Conservation (phyloP, 768 basidiomycete genomes). For the Lactifluus hygrophoroides region DNA sequence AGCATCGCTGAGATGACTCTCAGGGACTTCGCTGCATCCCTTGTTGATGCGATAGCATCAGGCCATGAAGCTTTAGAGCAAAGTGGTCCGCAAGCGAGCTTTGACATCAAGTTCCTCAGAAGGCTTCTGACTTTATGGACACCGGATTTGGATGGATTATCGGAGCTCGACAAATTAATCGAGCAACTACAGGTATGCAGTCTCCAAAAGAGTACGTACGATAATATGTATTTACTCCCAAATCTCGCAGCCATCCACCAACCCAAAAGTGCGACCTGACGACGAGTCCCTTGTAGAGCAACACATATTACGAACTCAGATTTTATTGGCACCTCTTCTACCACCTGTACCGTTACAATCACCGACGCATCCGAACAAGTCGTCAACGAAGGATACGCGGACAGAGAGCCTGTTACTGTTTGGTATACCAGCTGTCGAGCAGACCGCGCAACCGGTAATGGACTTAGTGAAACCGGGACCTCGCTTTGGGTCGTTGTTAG, state of each 20-base stretch:
- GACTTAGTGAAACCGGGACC: slow-evolving; percentile 63
- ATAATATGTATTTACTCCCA: not conserved
- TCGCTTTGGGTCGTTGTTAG: slow-evolving; percentile 66
- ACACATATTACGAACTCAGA: slow-evolving; percentile 49
- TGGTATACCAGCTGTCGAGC: slow-evolving; percentile 44
- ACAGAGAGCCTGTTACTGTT: slow-evolving; percentile 42
- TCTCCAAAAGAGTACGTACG: not conserved
- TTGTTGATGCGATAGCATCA: not conserved
- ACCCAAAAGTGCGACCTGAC: not conserved
- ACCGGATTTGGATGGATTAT: slow-evolving; percentile 1
- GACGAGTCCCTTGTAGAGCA: slow-evolving; percentile 26
- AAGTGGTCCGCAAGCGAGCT: not conserved
- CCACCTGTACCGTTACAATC: slow-evolving; percentile 27
- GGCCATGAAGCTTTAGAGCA: not conserved
- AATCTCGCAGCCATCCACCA: not conserved
- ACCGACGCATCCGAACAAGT: slow-evolving; percentile 6
- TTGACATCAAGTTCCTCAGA: slow-evolving; percentile 11
- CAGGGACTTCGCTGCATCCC: not conserved
- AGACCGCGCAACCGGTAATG: slow-evolving; percentile 49
- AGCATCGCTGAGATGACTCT: slow-evolving; percentile 1
- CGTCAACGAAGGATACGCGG: slow-evolving; percentile 23
- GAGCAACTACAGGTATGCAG: slow-evolving; percentile 10
- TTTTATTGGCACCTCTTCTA: slow-evolving; percentile 51
- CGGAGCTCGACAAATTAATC: slow-evolving; percentile 8
- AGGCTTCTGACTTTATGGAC: slow-evolving; percentile 11